phyloP scores from a whole-genome alignment of 1,139 yeast genomes.

The Candida sp. region DNA sequence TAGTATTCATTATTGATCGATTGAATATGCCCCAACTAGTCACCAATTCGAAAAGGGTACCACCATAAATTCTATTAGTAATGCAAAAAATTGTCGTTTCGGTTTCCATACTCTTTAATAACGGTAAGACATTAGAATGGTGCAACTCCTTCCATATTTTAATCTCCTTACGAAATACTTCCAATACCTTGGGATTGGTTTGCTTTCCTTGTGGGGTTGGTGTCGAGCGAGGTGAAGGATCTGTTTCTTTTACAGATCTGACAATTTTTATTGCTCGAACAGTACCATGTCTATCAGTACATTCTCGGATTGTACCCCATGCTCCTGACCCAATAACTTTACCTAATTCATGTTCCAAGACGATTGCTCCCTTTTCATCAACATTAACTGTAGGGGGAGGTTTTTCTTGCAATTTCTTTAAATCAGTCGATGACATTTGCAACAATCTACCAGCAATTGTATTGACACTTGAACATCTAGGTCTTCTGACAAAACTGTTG shows the following conservation, averaged over 20 bases:
- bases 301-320: slow-evolving; percentile 87
- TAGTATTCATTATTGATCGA: slow-evolving; percentile 20
- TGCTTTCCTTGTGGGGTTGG: slow-evolving; percentile 5
- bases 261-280: slow-evolving; percentile 78
- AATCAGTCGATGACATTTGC: slow-evolving; percentile 38
- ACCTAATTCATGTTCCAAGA: slow-evolving; percentile 63
- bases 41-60: slow-evolving; percentile 79
- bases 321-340: slow-evolving; percentile 89
- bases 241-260: slow-evolving; percentile 34
- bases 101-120: slow-evolving; percentile 61
- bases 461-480: slow-evolving; percentile 30
- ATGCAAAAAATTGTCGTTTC: slow-evolving; percentile 67
- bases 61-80: slow-evolving; percentile 70
- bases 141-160: slow-evolving; percentile 67
- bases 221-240: slow-evolving; percentile 7
- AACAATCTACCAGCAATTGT: slow-evolving; percentile 43
- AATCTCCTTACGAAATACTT: slow-evolving; percentile 68
- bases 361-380: slow-evolving; percentile 61
- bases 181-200: slow-evolving; percentile 29
- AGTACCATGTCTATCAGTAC: slow-evolving; percentile 40
- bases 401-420: slow-evolving; percentile 22
- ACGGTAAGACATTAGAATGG: slow-evolving; percentile 63
- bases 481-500: slow-evolving; percentile 26
- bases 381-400: slow-evolving; percentile 28
- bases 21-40: slow-evolving; percentile 57